Evolutionary conservation across 169 alveolate species (phyloP), one percentile per base, ranked within the genome.

Genomic region (Cryptosporidium parvum): DNA sequence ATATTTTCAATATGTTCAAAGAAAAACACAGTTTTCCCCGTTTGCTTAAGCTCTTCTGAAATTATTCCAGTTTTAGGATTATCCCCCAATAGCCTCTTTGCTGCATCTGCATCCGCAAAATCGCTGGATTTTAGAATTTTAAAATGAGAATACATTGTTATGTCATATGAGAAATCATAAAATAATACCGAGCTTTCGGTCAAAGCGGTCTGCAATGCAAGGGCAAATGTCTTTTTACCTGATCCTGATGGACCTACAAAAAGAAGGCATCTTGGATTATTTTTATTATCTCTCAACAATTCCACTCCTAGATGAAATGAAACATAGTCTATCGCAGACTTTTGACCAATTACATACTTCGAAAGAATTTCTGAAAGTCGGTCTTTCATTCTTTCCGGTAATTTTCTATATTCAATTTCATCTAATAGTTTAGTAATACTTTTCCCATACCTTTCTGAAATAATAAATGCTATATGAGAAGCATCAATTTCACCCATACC

Each of bases 401-500:
- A 51, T 29, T 72, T 48, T 65, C 72, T 65, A 72, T 52, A 72
- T 29, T 53, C 85, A 29, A 72, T 31, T 44, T 72, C 85, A 51
- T 51, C 29, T 18, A 72, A 29, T 7, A 72, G 44, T 16, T 33
- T 29, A 9, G 0, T 29, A 21, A 72, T 56, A 29, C 39, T 21
- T 52, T 23, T 72, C 9, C 62, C 51, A 72, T 33, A 31, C 9
- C n/a, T 72, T n/a, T 72, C 56, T 10, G 85, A 72, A 23, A 72
- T 26, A 31, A 72, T 53, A 72, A 31, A 72, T 29, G 85, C 85
- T 42, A 72, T 72, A 52, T 72, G 85, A 33, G 85, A 48, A 7
- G 85, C 85, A 52, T 72, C 85, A 23, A 72, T 53, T 52, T 72
- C 85, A 26, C 85, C 85, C 51, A 72, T 72, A 7, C 69, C 69